Conservation (phyloP, 495 filamentous ascomycete genomes). For the Chaetomium cochliodes region DNA sequence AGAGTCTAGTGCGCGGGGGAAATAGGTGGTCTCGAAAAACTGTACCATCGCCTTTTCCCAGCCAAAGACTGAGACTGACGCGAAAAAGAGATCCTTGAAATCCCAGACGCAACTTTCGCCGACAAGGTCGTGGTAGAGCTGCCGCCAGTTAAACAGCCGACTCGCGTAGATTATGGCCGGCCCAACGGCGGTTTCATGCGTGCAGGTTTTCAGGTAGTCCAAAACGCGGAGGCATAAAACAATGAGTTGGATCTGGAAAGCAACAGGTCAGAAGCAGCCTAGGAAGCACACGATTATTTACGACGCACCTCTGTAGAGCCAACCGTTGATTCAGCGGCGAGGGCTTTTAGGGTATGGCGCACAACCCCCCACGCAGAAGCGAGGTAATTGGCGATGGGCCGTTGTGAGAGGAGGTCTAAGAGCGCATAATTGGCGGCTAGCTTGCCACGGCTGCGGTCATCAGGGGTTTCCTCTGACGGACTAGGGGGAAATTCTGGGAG, state of each 20-base stretch:
- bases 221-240: constrained; percentile 18
- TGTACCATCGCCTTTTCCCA: constrained; percentile 1
- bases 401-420: constrained; percentile 7
- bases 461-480: not conserved
- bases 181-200: not conserved
- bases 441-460: constrained; percentile 11
- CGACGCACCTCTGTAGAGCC: constrained; percentile 27
- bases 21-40: constrained; percentile 7
- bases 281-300: not conserved
- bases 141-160: constrained; percentile 13
- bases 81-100: constrained; percentile 25
- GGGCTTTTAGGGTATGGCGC: not conserved
- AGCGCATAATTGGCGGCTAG: constrained; percentile 20
- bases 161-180: not conserved
- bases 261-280: not conserved
- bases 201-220: not conserved
- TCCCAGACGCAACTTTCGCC: constrained; percentile 27
- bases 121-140: constrained; percentile 22
- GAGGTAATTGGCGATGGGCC: constrained; percentile 8
- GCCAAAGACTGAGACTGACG: constrained; percentile 21
- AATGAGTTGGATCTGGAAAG: constrained; percentile 18
- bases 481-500: not conserved
- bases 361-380: not conserved
- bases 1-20: constrained; percentile 1
- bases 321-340: constrained; percentile 1